Base-by-base conservation (phyloP, 2,329 filamentous ascomycete genomes). In the Scedosporium minutisporum region DNA sequence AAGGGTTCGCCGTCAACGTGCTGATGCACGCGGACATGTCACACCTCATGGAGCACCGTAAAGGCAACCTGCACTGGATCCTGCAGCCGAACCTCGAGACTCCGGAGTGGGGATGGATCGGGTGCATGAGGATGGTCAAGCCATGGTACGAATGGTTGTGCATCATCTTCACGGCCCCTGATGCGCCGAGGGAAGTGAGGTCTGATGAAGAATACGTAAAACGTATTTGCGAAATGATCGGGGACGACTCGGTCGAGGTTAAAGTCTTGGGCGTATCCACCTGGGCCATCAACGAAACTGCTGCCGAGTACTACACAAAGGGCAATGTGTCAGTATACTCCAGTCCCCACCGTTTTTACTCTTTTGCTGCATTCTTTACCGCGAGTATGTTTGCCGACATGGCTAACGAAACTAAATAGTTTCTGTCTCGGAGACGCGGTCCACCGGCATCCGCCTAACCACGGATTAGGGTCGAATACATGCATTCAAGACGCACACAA, bases 141-240 rank as follows among this genome's bases (percentile, higher is more conserved):
- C 53, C 53, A 18, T 57, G 53, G 53, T 12, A 57, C 23, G 53
- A 57, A 21, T 87, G 82, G 82, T 75, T 82, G 73, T 80, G 81
- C 57, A 80, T 82, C 63, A 70, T 84, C n/a, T 71, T 84, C 16
- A 77, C 80, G 0, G 68, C 68, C 6, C 74, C 75, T 0, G 73
- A 74, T 4, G 68, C 70, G 27, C 71, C 76, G 61, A 66, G 74
- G 18, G 69, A 69, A 65, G 72, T 73, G 14, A 77, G 80, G 0
- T 74, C 75, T 1, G 64, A 74, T 2, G 80, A 79, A 12, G 77
- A 82, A 67, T 81, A 79, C 65, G 44, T 77, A 4, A 67, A 72
- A 44, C 71, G 78, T 10, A 72, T 82, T 3, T 74, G 9, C 21
- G 21, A 27, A 14, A 57, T 57, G 21, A 57, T 57, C 23, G 53